A percentile compares a stretch with the other conserved stretches of the same genome.
These are phyloP conservation scores for Paratrypanosoma confusum DNA, from an alignment of 208 protist genomes.

Conservation along the genomic window DNA sequence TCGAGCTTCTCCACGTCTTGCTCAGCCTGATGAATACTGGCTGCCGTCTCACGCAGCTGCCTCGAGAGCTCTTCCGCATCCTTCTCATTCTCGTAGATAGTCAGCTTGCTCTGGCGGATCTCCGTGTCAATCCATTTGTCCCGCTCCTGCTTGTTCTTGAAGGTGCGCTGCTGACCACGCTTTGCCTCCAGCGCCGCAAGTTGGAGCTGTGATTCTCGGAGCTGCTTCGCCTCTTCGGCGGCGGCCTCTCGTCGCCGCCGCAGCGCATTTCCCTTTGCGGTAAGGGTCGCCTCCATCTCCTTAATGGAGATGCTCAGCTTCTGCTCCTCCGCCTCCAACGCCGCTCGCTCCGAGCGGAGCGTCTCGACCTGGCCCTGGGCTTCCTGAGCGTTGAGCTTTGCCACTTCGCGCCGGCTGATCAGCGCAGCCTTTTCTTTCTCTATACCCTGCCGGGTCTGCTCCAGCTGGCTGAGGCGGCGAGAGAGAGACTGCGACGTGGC, in stretches of 20 bases:
- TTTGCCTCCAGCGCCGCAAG: constrained; percentile 82
- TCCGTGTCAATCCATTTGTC: constrained; percentile 85
- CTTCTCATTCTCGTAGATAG: constrained; percentile 27
- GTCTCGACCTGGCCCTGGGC: constrained; percentile 21
- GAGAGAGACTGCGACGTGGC: constrained; percentile 26
- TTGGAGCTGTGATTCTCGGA: constrained; percentile 29
- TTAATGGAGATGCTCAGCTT: constrained; percentile 33
- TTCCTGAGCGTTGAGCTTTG: constrained; percentile 49
- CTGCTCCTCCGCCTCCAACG: constrained; percentile 43
- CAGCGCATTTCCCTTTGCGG: constrained; percentile 21
- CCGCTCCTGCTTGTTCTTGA: constrained; percentile 80
- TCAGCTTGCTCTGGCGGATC: constrained; percentile 48
- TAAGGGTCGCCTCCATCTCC: constrained; percentile 17
- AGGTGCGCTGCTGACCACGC: constrained; percentile 81
- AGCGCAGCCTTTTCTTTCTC: constrained; percentile 45
- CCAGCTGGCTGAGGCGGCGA: constrained; percentile 30
- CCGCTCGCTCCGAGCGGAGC: constrained; percentile 29
- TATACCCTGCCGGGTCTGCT: constrained; percentile 32
- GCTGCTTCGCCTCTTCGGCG: constrained; percentile 19
- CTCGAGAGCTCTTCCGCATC: too few species aligned
- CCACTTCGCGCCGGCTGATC: constrained; percentile 47
- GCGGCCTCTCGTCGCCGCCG: constrained; percentile 18
- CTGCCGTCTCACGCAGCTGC: too few species aligned
- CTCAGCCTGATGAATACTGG: too few species aligned
- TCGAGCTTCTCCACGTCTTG: too few species aligned